phyloP scores from a whole-genome alignment of 371 early-diverging fungal genomes.

The Mortierella sp. region DNA sequence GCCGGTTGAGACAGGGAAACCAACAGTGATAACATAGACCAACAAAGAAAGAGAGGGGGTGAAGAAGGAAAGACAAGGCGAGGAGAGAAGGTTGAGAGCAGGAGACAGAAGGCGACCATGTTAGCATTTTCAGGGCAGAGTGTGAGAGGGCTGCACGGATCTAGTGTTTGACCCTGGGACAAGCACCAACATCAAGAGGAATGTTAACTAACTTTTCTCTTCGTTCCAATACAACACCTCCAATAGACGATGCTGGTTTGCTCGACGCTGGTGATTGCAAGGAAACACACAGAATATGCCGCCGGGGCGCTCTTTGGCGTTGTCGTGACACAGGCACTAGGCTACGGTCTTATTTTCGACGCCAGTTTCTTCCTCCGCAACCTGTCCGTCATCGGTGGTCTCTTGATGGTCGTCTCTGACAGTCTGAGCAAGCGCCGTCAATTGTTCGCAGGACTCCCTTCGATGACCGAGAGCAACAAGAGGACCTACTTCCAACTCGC shows the following conservation, averaged over 20 bases:
- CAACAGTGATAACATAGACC: not conserved
- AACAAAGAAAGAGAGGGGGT: not conserved
- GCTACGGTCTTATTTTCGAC: conserved; percentile 95
- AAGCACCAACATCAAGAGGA: no score
- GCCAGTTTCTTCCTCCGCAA: conserved; percentile 91
- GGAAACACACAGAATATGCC: conserved; percentile 84
- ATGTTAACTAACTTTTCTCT: not conserved
- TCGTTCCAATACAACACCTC: not conserved
- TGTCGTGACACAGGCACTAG: conserved; percentile 89
- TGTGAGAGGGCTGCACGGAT: no score
- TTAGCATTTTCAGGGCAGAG: not conserved
- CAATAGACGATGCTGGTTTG: conserved; percentile 81
- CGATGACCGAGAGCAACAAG: conserved; percentile 84
- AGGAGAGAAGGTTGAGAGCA: not conserved
- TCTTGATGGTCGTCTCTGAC: conserved; percentile 95
- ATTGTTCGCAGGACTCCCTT: conserved; percentile 92
- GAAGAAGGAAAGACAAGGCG: not conserved
- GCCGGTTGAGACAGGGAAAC: not conserved
- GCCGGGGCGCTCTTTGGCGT: conserved; percentile 86
- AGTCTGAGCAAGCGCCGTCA: conserved; percentile 72
- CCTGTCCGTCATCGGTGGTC: conserved; percentile 93
- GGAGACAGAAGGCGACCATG: not conserved
- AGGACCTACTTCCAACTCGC: conserved; percentile 90
- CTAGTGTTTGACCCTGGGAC: no score
- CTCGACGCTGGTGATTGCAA: conserved; percentile 83